Evolutionary conservation across 2,329 filamentous ascomycete genomes (phyloP), one percentile per base, ranked within the genome.

Genomic region (Hansfordia pulvinata): DNA sequence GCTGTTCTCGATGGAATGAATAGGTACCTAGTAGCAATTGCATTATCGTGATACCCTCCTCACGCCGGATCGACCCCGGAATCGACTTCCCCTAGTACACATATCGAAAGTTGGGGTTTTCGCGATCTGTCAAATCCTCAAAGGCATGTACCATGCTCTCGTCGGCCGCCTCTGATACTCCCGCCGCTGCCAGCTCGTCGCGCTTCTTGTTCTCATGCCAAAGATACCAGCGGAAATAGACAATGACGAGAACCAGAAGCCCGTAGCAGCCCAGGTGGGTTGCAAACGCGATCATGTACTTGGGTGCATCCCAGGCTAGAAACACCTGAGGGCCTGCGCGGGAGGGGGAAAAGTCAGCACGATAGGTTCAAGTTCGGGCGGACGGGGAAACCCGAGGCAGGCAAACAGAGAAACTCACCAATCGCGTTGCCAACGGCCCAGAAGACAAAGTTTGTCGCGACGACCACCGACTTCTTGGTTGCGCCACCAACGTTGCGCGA

Each of bases 231-330:
- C 75, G 56, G 38, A 80, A 54, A 33, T 53, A 60, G 3, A 71
- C 27, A 12, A 79, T 61, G 4, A 70, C 60, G 4, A 70, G 16
- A 1, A 76, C 66, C 14, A 80, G 56, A 16, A 69, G 50, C 1
- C 56, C 52, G 45, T 82, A 82, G 50, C 77, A 82, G 10, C 69
- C 76, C 7, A 83, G 55, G 39, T 82, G 76, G 1, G 72, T 75
- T 5, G 70, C 60, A 32, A 80, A 79, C 2, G 77, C 77, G 33
- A 71, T 77, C 40, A 74, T 70, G 47, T 82, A 83, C 7, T 68
- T 59, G 0, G 77, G 76, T 0, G 56, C 58, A 40, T 82, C 69
- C 41, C 56, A 55, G 11, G 54, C 50, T 6, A 73, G 58, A 50
- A 78, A 79, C 1, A 77, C 69, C 41, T 78, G 73, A 1, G 74